Evolutionary conservation across 2,329 filamentous ascomycete genomes (phyloP).

Genomic region (Verruconis gallopava): DNA sequence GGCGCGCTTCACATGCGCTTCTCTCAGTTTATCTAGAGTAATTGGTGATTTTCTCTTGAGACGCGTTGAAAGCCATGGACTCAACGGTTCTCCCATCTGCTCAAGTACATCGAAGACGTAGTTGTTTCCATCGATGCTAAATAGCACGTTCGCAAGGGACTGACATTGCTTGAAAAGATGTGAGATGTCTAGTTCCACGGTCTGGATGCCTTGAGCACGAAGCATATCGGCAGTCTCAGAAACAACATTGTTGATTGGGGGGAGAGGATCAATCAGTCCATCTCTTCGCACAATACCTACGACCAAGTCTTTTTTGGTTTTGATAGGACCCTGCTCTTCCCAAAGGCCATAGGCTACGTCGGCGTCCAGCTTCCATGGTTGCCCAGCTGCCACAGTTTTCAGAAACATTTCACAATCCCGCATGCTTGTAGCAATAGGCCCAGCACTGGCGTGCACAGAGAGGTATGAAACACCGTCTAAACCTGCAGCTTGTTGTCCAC

Average conservation of each 20-base stretch:
- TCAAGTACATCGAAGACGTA: slow-evolving; percentile 45
- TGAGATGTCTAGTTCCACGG: slow-evolving; percentile 45
- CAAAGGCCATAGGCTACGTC: slow-evolving; percentile 29
- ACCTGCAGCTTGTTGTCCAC: slow-evolving; percentile 37
- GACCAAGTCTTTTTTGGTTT: slow-evolving; percentile 21
- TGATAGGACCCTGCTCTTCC: slow-evolving; percentile 16
- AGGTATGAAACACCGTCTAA: slow-evolving; percentile 35
- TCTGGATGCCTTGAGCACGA: slow-evolving; percentile 33
- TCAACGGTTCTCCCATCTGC: slow-evolving; percentile 42
- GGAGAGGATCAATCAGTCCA: slow-evolving; percentile 37
- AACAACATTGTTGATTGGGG: slow-evolving; percentile 35
- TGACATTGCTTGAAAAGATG: slow-evolving; percentile 41
- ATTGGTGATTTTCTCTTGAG: slow-evolving; percentile 36
- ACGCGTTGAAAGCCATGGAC: slow-evolving; percentile 44
- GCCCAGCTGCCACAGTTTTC: slow-evolving; percentile 38
- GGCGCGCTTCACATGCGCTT: slow-evolving; percentile 39
- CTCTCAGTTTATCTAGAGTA: slow-evolving; percentile 34
- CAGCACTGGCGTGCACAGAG: slow-evolving; percentile 30
- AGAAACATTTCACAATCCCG: slow-evolving; percentile 42
- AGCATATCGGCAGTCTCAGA: slow-evolving; percentile 29
- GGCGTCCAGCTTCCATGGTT: slow-evolving; percentile 37
- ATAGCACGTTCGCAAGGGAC: slow-evolving; percentile 43
- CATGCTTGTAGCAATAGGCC: slow-evolving; percentile 34
- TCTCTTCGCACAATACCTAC: slow-evolving; percentile 40
- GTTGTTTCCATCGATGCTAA: slow-evolving; percentile 44